These are phyloP conservation scores for Ammopiptanthus mongolicus DNA, from an alignment of 306 rosid genomes.

Conservation along the genomic window DNA sequence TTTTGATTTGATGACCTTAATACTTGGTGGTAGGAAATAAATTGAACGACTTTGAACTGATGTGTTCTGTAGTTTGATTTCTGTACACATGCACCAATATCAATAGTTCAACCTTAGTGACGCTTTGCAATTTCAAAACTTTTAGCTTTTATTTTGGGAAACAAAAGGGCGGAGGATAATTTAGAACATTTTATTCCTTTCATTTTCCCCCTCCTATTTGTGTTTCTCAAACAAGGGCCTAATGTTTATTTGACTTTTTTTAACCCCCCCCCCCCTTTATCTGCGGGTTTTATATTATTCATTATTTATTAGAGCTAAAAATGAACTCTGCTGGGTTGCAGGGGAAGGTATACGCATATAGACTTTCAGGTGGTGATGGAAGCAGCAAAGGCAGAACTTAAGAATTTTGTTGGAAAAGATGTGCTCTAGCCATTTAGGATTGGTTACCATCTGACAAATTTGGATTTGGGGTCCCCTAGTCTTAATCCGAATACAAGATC, in stretches of 20 bases:
- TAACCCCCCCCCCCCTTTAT: not conserved
- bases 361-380: constrained; percentile 73
- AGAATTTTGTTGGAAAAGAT: constrained; percentile 52
- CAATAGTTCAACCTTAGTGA: not conserved
- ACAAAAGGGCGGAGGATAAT: not conserved
- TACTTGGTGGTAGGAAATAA: not conserved
- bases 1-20: not conserved
- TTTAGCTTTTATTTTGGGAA: constrained; percentile 9
- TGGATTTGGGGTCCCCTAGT: not conserved
- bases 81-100: not conserved
- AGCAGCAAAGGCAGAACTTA: constrained; percentile 74
- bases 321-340: constrained; percentile 37
- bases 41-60: not conserved
- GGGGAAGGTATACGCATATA: constrained; percentile 81
- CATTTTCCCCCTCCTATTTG: too few species aligned
- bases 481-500: constrained; percentile 6
- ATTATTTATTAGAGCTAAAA: constrained; percentile 7
- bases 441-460: constrained; percentile 12
- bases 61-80: not conserved
- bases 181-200: not conserved
- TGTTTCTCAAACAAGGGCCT: not conserved
- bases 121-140: constrained; percentile 1
- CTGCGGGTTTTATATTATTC: constrained; percentile 3
- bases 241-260: not conserved
- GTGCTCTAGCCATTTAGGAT: constrained; percentile 23